These are phyloP conservation scores for Novymonas esmeraldas DNA, from an alignment of 208 protist species.

Conservation along the genomic window DNA sequence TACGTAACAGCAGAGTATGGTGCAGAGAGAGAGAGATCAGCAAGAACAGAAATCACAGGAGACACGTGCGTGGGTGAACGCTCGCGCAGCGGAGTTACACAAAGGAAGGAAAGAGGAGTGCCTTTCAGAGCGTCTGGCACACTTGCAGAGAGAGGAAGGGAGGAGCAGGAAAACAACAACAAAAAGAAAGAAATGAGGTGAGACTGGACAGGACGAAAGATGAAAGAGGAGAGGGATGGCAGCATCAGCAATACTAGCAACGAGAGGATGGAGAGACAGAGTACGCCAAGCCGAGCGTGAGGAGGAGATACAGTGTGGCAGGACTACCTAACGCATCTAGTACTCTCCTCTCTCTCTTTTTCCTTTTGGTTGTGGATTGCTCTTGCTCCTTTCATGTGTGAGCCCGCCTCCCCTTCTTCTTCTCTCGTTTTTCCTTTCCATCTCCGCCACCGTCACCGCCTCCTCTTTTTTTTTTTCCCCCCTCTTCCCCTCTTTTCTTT, in stretches of 20 bases:
- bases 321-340: slow-evolving; percentile 5
- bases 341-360: slow-evolving; percentile 15
- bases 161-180: background rate
- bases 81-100: no score
- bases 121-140: no score
- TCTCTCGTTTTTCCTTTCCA: slow-evolving; percentile 1
- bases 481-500: slow-evolving; percentile 17
- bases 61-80: no score
- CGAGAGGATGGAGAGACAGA: no score
- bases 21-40: no score
- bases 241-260: no score
- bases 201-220: background rate
- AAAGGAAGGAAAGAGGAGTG: no score
- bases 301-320: background rate
- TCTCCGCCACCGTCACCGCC: background rate
- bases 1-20: no score
- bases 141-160: no score
- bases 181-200: background rate
- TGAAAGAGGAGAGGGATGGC: no score
- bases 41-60: no score
- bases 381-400: background rate
- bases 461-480: slow-evolving; percentile 8
- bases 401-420: slow-evolving; percentile 4
- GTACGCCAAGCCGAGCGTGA: no score
- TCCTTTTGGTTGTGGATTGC: background rate